These are phyloP conservation scores for Thymus mandschuricus DNA, from an alignment of 257 asterid genomes.

Conservation along the genomic window DNA sequence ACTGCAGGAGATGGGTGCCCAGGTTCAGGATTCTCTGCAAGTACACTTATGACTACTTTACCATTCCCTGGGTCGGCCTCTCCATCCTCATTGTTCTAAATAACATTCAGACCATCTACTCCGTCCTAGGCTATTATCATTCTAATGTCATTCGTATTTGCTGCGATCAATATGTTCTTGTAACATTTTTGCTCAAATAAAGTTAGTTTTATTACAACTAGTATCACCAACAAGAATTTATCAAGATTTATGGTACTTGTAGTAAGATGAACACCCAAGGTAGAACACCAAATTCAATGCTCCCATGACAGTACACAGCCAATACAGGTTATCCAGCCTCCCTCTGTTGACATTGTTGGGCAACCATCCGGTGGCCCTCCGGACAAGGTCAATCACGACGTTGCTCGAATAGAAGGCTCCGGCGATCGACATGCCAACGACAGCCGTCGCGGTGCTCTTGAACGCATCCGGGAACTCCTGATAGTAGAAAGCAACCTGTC, in stretches of 20 bases:
- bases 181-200: too few relatives aligned
- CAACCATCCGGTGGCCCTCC: constrained; percentile 54
- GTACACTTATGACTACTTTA: too few relatives aligned
- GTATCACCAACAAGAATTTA: not conserved
- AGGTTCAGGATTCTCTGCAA: too few relatives aligned
- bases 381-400: constrained; percentile 42
- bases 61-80: too few relatives aligned
- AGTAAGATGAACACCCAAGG: constrained; percentile 42
- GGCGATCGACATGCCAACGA: constrained; percentile 51
- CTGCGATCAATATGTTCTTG: too few relatives aligned
- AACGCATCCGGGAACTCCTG: constrained; percentile 58
- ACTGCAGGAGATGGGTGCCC: too few relatives aligned
- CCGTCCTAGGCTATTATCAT: too few relatives aligned
- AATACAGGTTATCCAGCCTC: constrained; percentile 64
- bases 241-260: constrained; percentile 38
- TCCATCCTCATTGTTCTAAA: too few relatives aligned
- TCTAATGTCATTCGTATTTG: too few relatives aligned
- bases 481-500: constrained; percentile 57
- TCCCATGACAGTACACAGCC: constrained; percentile 57
- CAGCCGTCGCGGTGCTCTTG: constrained; percentile 58
- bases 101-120: too few relatives aligned
- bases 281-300: constrained; percentile 49
- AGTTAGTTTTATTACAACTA: too few relatives aligned
- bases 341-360: constrained; percentile 66
- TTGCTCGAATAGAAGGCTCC: constrained; percentile 51